Conservation (phyloP, 2,329 filamentous ascomycete species). For the Onygenales sp. region DNA sequence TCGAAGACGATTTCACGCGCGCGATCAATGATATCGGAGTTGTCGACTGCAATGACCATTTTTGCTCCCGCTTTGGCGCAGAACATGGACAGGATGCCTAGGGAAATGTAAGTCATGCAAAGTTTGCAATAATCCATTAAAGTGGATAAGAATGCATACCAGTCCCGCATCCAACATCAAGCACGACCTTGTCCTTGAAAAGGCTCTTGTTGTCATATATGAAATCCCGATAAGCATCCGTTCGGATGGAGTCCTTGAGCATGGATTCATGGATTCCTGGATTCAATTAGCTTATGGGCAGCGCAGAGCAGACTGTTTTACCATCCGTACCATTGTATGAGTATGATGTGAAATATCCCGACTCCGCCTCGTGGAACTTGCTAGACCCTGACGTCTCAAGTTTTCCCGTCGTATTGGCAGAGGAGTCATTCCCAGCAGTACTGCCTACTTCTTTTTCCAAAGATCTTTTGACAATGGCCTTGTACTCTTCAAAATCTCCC, state of each 20-base stretch:
- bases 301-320: background rate
- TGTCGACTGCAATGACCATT: slow-evolving; percentile 83
- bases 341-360: slow-evolving; percentile 56
- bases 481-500: slow-evolving; percentile 56
- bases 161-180: slow-evolving; percentile 83
- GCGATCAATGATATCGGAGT: slow-evolving; percentile 80
- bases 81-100: slow-evolving; percentile 86
- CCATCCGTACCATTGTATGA: slow-evolving; percentile 53
- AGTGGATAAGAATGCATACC: slow-evolving; percentile 30
- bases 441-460: slow-evolving; percentile 56
- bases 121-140: background rate
- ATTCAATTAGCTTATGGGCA: slow-evolving; percentile 7
- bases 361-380: slow-evolving; percentile 44
- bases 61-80: slow-evolving; percentile 82
- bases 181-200: slow-evolving; percentile 74
- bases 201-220: slow-evolving; percentile 85
- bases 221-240: slow-evolving; percentile 87
- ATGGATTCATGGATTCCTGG: slow-evolving; percentile 88
- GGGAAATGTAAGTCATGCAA: slow-evolving; percentile 22
- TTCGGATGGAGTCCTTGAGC: slow-evolving; percentile 82
- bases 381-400: slow-evolving; percentile 9
- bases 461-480: slow-evolving; percentile 55
- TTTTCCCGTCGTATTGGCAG: slow-evolving; percentile 17
- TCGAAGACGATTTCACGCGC: slow-evolving; percentile 75
- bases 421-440: slow-evolving; percentile 16